Evolutionary conservation across 805 yeast genomes (phyloP).

Genomic region (Saccharomyces eubayanus): DNA sequence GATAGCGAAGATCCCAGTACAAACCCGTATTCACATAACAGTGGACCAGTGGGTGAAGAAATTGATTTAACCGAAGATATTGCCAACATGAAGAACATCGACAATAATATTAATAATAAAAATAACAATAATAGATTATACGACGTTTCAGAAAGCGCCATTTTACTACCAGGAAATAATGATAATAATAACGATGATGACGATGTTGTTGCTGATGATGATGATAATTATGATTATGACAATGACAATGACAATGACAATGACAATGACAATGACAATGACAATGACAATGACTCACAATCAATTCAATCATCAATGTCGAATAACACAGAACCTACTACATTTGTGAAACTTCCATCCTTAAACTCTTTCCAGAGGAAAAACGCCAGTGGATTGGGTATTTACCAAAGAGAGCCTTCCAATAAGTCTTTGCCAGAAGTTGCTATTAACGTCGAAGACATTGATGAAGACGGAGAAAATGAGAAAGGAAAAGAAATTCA

Average conservation of each 20-base stretch:
- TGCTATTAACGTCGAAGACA: slow-evolving; percentile 10
- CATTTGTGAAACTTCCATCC: neutral
- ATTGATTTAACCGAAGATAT: slow-evolving; percentile 5
- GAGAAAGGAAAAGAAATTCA: slow-evolving; percentile 1
- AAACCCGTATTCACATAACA: slow-evolving; percentile 1
- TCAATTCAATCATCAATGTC: slow-evolving; percentile 21
- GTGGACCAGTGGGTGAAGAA: slow-evolving; percentile 10
- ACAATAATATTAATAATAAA: neutral
- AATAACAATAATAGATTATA: slow-evolving; percentile 13
- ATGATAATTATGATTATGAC: slow-evolving; percentile 10
- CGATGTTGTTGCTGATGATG: no score
- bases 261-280: slow-evolving; percentile 6
- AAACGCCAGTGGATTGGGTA: neutral
- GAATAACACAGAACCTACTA: slow-evolving; percentile 6
- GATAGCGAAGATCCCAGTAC: slow-evolving; percentile 13
- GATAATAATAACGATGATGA: slow-evolving; percentile 11
- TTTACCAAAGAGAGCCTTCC: neutral
- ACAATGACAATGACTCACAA: neutral
- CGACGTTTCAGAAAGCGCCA: slow-evolving; percentile 8
- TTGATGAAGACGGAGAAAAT: slow-evolving; percentile 3
- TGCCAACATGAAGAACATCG: neutral
- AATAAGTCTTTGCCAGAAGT: slow-evolving; percentile 27
- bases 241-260: slow-evolving; percentile 15
- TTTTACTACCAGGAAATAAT: slow-evolving; percentile 2
- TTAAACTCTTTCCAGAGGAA: neutral